Percentiles rank a stretch among this genome's conserved stretches.
These are phyloP conservation scores for Inonotus obliquus DNA, from an alignment of 1,284 basidiomycete species.

Conservation along the genomic window DNA sequence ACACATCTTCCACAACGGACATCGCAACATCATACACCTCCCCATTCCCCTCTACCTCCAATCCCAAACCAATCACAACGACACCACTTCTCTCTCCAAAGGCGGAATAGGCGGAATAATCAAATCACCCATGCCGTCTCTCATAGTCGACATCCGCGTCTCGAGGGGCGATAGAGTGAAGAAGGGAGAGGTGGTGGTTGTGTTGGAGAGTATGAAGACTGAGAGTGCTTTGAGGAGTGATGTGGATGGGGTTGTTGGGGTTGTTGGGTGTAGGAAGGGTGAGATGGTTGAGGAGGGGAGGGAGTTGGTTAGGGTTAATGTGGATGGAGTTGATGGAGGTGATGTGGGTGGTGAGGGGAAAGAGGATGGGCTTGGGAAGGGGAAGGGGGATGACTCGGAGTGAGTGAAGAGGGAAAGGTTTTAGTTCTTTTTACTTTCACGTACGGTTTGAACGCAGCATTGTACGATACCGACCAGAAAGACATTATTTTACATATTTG, in stretches of 20 bases:
- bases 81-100: constrained; percentile 46
- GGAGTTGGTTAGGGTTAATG: constrained; percentile 68
- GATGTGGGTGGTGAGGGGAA: background rate
- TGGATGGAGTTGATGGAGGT: no score
- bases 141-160: constrained; percentile 83
- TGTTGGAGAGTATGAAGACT: constrained; percentile 96
- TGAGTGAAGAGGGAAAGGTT: background rate
- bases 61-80: constrained; percentile 50
- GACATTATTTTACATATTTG: no score
- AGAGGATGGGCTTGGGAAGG: background rate
- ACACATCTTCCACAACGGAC: constrained; percentile 58
- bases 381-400: background rate
- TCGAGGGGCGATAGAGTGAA: constrained; percentile 72
- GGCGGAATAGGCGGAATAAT: constrained; percentile 31
- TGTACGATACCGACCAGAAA: no score
- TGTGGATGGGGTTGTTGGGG: constrained; percentile 60
- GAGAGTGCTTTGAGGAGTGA: constrained; percentile 81
- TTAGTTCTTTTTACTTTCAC: background rate
- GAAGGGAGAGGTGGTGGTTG: constrained; percentile 75
- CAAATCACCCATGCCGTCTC: constrained; percentile 79
- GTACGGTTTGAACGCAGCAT: no score
- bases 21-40: constrained; percentile 54
- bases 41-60: constrained; percentile 64
- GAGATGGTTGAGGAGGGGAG: constrained; percentile 87
- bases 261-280: constrained; percentile 73